Evolutionary conservation across 768 basidiomycete species (phyloP), one percentile per base, ranked within the genome.

Genomic region (Roridomyces roridus): DNA sequence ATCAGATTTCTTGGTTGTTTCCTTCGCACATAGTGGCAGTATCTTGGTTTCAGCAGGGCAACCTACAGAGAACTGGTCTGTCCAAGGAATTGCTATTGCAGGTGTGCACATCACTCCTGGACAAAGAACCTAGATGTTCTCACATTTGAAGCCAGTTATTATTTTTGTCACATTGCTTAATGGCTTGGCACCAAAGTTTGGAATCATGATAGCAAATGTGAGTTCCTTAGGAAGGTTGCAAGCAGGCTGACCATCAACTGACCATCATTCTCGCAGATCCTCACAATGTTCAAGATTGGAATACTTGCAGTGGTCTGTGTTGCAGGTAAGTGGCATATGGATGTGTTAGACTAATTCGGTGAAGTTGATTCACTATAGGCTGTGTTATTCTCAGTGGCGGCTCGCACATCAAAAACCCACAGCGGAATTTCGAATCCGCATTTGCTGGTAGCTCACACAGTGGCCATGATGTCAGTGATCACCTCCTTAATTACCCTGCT

Each of bases 71-170:
- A 67, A 70, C 1, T 87, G 85, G 85, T 72, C 72, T 3, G 80
- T 79, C 17, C 80, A 85, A 46, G 84, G 84, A 0, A 85, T 88
- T 49, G 85, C 83, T 5, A 68, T 87, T 1, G 85, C 75, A 67
- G 82, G 85, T 80, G 34, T 51, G 14, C 34, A 15, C 21, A 29
- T 46, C n/a, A 10, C 6, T 17, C 15, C 8, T 8, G 35, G 9
- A 17, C 34, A 26, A 6, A 5, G n/a, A 5, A 14, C 34, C 21
- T 41, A 15, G n/a, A n/a, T n/a, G n/a, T n/a, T n/a, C 48, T 50
- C 10, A 18, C 6, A 43, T 1, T 6, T 35, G 7, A 17, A 34
- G 41, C 18, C 10, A 85, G 85, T 81, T 2, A 84, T 84, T 6
- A 47, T 73, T 46, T 83, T 82, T 45, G 79, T 79, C 0, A 81